phyloP scores from a whole-genome alignment of 208 protist genomes.

The Leishmania amazonensis region DNA sequence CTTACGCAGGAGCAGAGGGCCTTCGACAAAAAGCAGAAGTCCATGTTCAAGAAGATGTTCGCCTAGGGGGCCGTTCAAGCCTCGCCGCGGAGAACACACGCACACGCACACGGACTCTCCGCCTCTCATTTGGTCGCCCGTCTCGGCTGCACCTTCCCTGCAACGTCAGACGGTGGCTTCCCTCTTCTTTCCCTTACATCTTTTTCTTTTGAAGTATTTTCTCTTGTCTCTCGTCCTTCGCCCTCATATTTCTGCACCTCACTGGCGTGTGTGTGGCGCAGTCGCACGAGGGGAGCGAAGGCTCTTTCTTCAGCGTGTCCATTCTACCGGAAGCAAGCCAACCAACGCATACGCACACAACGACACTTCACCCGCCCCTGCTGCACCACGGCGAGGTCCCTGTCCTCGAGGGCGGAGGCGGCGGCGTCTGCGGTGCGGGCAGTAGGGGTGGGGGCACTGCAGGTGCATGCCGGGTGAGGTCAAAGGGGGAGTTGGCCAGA shows the following conservation, averaged over 20 bases:
- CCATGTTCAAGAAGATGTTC: conserved; percentile 87
- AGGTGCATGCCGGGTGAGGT: background rate
- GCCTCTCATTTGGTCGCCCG: background rate
- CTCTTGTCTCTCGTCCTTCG: too few relatives aligned
- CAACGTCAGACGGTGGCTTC: background rate
- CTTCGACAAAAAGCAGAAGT: conserved; percentile 84
- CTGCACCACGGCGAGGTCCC: background rate
- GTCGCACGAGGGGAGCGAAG: background rate
- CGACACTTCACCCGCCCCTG: background rate
- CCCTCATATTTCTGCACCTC: too few relatives aligned
- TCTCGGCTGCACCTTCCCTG: background rate
- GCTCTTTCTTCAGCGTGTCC: background rate
- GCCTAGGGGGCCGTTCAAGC: conserved; percentile 27
- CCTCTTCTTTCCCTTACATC: background rate
- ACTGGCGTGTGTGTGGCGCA: too few relatives aligned
- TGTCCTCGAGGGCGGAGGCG: background rate
- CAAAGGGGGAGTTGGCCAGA: background rate
- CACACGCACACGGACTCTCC: background rate
- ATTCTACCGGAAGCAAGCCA: background rate
- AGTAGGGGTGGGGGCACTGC: background rate
- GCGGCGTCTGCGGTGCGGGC: background rate
- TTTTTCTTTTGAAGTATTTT: too few relatives aligned
- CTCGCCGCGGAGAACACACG: background rate
- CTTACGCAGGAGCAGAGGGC: conserved; percentile 56
- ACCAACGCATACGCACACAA: background rate